Evolutionary conservation across 2,329 filamentous ascomycete genomes (phyloP), one percentile per base, ranked within the genome.

Genomic region (Aspergillus proliferans): DNA sequence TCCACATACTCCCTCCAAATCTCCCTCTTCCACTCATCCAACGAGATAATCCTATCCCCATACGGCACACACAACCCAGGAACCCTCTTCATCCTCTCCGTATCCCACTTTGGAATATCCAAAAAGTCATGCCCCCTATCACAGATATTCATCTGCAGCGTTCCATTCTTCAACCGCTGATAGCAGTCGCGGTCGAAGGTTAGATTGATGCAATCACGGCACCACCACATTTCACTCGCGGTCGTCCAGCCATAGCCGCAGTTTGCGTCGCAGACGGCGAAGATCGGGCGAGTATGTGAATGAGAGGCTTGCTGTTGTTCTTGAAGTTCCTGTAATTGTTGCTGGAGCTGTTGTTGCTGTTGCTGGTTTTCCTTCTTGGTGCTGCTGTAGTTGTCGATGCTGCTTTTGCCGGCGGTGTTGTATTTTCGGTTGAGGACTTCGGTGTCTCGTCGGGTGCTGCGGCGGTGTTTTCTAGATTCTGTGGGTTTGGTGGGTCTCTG

Each of bases 191-290:
- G 21, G 9, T 56, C 56, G 39, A 66, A 57, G 3, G 54, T 51
- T 19, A 64, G 46, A 24, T 62, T 57, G 7, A 59, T 56, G 44
- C 62, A 66, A 45, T 65, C 60, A 47, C 51, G 56, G 52, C 63
- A 65, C 45, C 54, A 56, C 47, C 60, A 59, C 45, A 66, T 55
- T 21, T 63, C 56, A 30, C 59, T 52, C 8, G 61, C 58, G n/a
- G 51, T 52, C 12, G 45, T 43, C 59, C 57, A 66, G 12, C 24
- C 42, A 9, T 43, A 33, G 6, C 48, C 52, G 30, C 56, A 58
- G 10, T 49, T 41, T 19, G 55, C 54, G 36, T 56, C 52, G 22
- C 55, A 59, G 43, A 46, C 30, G 4, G 51, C 44, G 12, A 46
- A 52, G 5, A 46, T 19, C 4, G 39, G 21, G 5, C 34, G 34